Conservation (phyloP, 148 eudicot species). For the Camellia granthamiana region DNA sequence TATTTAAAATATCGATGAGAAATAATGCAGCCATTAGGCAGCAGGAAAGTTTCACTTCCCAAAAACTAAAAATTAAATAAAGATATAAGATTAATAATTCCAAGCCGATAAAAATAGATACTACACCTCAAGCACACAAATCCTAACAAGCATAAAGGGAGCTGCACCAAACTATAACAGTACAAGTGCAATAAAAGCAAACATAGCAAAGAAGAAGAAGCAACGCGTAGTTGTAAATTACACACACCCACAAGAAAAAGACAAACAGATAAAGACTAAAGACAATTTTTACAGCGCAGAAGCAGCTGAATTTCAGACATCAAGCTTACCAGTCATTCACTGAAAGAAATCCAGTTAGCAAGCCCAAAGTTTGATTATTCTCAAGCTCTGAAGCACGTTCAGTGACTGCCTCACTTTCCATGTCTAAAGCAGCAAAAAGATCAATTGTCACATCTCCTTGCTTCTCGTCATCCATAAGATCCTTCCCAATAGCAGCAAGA, state of each 20-base stretch:
- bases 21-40: not conserved
- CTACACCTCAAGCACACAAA: not conserved
- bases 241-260: not conserved
- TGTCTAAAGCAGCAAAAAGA: constrained; percentile 84
- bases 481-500: constrained; percentile 99
- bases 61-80: not conserved
- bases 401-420: constrained; percentile 71
- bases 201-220: not conserved
- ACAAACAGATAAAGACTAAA: not conserved
- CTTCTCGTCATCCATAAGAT: constrained; percentile 99
- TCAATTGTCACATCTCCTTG: constrained; percentile 93
- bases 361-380: constrained; percentile 80
- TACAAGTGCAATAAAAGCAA: not conserved
- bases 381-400: constrained; percentile 73
- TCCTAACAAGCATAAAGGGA: not conserved
- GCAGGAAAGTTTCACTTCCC: not conserved
- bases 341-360: constrained; percentile 81
- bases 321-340: constrained; percentile 89
- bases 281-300: not conserved
- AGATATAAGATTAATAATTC: not conserved
- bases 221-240: not conserved
- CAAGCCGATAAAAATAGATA: not conserved
- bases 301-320: constrained; percentile 8
- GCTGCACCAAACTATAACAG: not conserved
- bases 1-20: not conserved